Evolutionary conservation across 495 filamentous ascomycete species (phyloP).

Genomic region (Collariella sp.): DNA sequence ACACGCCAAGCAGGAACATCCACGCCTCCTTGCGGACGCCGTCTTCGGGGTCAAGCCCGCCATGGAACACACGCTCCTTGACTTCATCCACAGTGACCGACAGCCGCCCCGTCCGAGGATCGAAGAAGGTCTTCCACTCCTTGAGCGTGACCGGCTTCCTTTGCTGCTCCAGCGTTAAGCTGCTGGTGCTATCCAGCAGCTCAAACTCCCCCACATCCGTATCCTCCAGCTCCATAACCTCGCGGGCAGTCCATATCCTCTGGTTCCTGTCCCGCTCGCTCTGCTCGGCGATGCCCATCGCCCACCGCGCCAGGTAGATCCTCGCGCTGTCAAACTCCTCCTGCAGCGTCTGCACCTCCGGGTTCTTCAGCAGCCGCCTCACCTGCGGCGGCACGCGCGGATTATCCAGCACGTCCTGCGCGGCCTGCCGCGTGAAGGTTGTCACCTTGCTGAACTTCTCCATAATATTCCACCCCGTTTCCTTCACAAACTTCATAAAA

Average conservation of each 20-base stretch:
- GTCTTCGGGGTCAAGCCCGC: slow-evolving; percentile 79
- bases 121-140: slow-evolving; percentile 87
- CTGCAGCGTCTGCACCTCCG: slow-evolving; percentile 88
- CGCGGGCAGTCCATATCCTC: slow-evolving; percentile 85
- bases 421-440: slow-evolving; percentile 84
- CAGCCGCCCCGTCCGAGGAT: slow-evolving; percentile 60
- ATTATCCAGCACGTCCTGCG: slow-evolving; percentile 84
- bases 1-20: slow-evolving; percentile 86
- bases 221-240: slow-evolving; percentile 88
- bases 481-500: slow-evolving; percentile 87
- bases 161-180: slow-evolving; percentile 59
- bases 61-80: slow-evolving; percentile 93
- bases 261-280: slow-evolving; percentile 76
- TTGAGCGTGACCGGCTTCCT: slow-evolving; percentile 67
- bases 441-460: slow-evolving; percentile 95
- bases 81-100: slow-evolving; percentile 79
- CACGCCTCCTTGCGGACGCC: slow-evolving; percentile 93
- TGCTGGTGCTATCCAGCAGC: slow-evolving; percentile 74
- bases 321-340: slow-evolving; percentile 96
- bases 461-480: slow-evolving; percentile 90
- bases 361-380: slow-evolving; percentile 74
- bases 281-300: slow-evolving; percentile 97
- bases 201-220: slow-evolving; percentile 94
- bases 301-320: slow-evolving; percentile 90
- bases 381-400: slow-evolving; percentile 82